Base-by-base conservation (phyloP, 805 yeast species). In the Candida sphagnicola region DNA sequence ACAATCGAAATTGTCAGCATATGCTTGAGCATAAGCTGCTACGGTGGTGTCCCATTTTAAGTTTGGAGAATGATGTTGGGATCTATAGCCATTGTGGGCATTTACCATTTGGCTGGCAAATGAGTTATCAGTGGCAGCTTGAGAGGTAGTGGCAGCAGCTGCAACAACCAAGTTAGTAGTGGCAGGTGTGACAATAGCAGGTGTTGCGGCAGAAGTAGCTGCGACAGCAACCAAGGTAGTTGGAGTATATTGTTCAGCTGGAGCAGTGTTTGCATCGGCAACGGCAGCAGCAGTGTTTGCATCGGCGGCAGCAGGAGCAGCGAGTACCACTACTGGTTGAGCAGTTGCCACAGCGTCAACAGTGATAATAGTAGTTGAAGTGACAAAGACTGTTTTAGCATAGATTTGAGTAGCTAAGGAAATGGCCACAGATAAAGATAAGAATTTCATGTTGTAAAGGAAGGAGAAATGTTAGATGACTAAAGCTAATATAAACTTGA, bases 11-110 rank as follows among this genome's bases (percentile, higher is more conserved):
- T 54, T 36, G 32, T 50, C 40, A 39, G 78, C 72, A 46, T 62
- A 58, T 25, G 35, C 63, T 50, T 54, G 69, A 49, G 95, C 91
- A 48, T 73, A 74, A 4, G 53, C 41, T 34, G 78, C 80, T 14
- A 56, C 5, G 60, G 61, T 3, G 65, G 62, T 11, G 74, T 84
- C 28, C 65, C 56, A 59, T 82, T 88, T 15, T 53, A 33, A 33
- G 35, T 33, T 21, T 21, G 35, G 35, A 5, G 35, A 23, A 11
- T 14, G 16, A 23, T 33, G 35, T 23, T 5, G 48, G 3, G 73
- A 62, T 59, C 90, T 71, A 50, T 72, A 70, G 24, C 56, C 45
- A 61, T 85, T 85, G 66, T 84, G 91, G 46, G 72, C 78, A 40
- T 62, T 65, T 43, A 85, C 67, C 46, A 83, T 75, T 24, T 59